phyloP scores from a whole-genome alignment of 2,329 filamentous ascomycete species.

The Davidsoniella neocaledoniae region DNA sequence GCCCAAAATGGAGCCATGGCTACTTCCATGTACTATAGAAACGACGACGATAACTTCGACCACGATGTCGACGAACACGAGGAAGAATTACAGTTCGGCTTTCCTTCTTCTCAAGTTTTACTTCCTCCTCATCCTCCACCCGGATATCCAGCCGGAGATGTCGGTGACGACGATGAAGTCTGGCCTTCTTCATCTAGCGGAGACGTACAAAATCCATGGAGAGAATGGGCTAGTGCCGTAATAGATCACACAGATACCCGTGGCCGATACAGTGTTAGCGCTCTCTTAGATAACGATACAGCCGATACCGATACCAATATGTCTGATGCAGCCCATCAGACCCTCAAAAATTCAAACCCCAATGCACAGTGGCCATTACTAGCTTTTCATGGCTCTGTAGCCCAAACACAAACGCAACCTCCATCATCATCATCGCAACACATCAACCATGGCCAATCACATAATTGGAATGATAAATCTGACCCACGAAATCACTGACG shows the following conservation, averaged over 20 bases:
- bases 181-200: neutral
- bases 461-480: no score
- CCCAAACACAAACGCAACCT: neutral
- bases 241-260: neutral
- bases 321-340: neutral
- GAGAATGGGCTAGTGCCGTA: constrained; percentile 8
- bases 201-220: constrained; percentile 1
- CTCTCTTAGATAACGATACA: neutral
- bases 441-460: neutral
- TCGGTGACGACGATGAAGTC: neutral
- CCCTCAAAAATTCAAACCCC: neutral
- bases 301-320: neutral
- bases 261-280: neutral
- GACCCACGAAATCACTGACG: no score
- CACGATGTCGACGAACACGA: neutral
- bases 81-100: neutral
- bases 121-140: constrained; percentile 6
- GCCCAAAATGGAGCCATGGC: neutral
- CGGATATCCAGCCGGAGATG: neutral
- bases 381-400: neutral
- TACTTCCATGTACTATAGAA: neutral
- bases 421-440: neutral
- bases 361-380: constrained; percentile 2
- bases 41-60: neutral
- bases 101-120: constrained; percentile 8